Conservation (phyloP, 495 filamentous ascomycete species). For the Penicillium pancosmium region DNA sequence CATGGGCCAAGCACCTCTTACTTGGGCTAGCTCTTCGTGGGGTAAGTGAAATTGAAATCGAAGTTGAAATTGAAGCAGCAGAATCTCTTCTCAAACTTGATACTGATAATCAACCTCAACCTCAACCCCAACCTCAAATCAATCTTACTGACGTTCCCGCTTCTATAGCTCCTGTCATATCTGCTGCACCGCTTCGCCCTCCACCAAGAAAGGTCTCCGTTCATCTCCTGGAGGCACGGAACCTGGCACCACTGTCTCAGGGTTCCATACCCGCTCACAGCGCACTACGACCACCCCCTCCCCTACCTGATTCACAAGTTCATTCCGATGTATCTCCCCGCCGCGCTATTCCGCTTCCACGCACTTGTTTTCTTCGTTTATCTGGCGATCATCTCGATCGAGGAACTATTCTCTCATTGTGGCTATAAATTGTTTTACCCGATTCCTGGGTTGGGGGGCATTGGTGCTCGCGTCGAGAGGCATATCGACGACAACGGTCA, state of each 20-base stretch:
- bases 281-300: slow-evolving; percentile 81
- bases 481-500: slow-evolving; percentile 63
- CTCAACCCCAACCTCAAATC: neutral
- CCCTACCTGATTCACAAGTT: slow-evolving; percentile 69
- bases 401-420: slow-evolving; percentile 75
- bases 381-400: slow-evolving; percentile 65
- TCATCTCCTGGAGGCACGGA: slow-evolving; percentile 53
- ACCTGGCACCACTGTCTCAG: slow-evolving; percentile 66
- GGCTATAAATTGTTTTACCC: slow-evolving; percentile 76
- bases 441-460: slow-evolving; percentile 67
- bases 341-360: slow-evolving; percentile 67
- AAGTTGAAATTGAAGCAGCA: neutral
- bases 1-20: slow-evolving; percentile 49
- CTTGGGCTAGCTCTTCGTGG: slow-evolving; percentile 37
- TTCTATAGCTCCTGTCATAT: slow-evolving; percentile 58
- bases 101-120: neutral
- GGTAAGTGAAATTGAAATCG: neutral
- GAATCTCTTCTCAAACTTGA: no score
- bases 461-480: slow-evolving; percentile 67
- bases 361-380: slow-evolving; percentile 79
- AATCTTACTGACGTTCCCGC: neutral
- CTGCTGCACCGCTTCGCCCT: slow-evolving; percentile 72
- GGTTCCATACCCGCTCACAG: slow-evolving; percentile 66
- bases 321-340: slow-evolving; percentile 74
- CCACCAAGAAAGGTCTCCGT: slow-evolving; percentile 47